Evolutionary conservation across 106 monocot genomes (phyloP).

Genomic region (Alisma plantagoaquatica): DNA sequence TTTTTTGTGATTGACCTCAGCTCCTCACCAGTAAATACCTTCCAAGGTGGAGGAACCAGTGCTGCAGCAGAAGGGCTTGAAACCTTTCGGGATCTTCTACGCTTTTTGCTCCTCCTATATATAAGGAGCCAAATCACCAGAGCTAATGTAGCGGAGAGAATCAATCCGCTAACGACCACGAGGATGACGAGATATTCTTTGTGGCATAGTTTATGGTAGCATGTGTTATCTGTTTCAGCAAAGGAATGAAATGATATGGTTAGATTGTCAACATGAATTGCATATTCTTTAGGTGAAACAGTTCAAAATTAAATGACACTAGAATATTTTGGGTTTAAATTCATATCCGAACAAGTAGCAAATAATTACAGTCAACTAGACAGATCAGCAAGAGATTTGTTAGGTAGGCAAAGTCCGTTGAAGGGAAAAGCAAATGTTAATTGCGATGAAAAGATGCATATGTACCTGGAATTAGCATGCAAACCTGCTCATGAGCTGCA

Average conservation of each 20-base stretch:
- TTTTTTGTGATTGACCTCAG: constrained; percentile 86
- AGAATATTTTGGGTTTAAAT: no score
- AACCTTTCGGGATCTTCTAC: constrained; percentile 67
- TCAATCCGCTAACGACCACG: constrained; percentile 69
- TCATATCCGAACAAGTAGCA: no score
- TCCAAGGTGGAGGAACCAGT: constrained; percentile 85
- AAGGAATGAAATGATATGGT: neutral
- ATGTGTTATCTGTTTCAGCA: constrained; percentile 42
- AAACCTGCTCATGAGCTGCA: constrained; percentile 41
- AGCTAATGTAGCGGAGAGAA: constrained; percentile 54
- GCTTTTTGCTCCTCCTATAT: constrained; percentile 71
- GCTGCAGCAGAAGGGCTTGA: constrained; percentile 56
- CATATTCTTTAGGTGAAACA: neutral
- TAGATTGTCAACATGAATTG: neutral
- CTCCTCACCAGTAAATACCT: constrained; percentile 78
- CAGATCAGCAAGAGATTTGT: neutral
- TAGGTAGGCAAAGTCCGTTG: neutral
- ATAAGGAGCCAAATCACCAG: constrained; percentile 88
- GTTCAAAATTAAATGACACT: neutral
- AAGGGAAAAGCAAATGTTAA: neutral
- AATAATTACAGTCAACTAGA: neutral
- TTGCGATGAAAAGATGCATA: neutral
- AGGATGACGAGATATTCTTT: constrained; percentile 81
- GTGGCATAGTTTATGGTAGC: constrained; percentile 57
- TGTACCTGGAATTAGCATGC: constrained; percentile 67